Conservation (phyloP, 306 rosid genomes). For the Senna tora region DNA sequence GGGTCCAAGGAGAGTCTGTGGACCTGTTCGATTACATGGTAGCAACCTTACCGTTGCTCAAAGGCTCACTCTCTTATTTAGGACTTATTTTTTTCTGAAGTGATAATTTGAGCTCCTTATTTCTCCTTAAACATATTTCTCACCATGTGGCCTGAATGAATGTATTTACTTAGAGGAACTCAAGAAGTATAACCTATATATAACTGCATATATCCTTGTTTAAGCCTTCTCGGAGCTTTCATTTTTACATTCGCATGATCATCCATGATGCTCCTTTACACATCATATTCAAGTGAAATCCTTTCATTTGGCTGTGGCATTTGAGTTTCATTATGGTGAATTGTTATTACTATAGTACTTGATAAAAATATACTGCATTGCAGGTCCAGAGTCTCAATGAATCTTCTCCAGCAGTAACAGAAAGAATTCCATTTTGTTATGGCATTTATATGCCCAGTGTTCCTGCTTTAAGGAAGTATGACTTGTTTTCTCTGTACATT, state of each 20-base stretch:
- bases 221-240: conserved; percentile 5
- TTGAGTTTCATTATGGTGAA: conserved; percentile 26
- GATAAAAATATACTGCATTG: conserved; percentile 30
- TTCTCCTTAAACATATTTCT: neutral
- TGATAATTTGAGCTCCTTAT: neutral
- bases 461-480: conserved; percentile 86
- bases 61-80: too few relatives aligned
- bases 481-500: conserved; percentile 33
- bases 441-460: conserved; percentile 73
- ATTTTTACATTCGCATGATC: conserved; percentile 8
- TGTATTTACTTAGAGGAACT: neutral
- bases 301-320: conserved; percentile 11
- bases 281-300: neutral
- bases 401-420: conserved; percentile 62
- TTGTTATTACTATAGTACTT: conserved; percentile 18
- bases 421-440: conserved; percentile 67
- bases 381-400: conserved; percentile 75
- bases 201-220: neutral
- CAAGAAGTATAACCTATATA: neutral
- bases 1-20: too few relatives aligned
- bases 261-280: neutral
- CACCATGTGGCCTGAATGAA: conserved; percentile 2
- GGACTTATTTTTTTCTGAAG: neutral
- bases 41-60: too few relatives aligned
- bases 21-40: too few relatives aligned